phyloP scores from a whole-genome alignment of 1,284 basidiomycete genomes.

The Trichosporon coremiiforme region DNA sequence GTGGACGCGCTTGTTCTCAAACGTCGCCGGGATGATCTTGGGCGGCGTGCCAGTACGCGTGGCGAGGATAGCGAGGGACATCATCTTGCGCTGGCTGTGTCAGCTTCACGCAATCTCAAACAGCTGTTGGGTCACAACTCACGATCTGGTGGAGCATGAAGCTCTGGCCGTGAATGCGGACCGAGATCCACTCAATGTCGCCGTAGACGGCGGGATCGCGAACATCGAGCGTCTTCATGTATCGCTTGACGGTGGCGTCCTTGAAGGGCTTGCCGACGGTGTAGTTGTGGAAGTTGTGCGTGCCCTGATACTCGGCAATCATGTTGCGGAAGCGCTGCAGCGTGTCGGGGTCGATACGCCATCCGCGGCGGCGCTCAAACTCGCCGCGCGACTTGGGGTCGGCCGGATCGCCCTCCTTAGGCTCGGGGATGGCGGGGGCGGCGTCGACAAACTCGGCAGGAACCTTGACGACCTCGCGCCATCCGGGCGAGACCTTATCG shows the following conservation, averaged over 20 bases:
- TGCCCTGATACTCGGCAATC: conserved; percentile 70
- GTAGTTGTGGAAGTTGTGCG: conserved; percentile 93
- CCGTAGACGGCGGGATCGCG: conserved; percentile 79
- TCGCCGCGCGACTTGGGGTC: conserved; percentile 45
- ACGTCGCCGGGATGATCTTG: conserved; percentile 66
- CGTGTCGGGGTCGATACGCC: conserved; percentile 65
- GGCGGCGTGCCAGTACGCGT: conserved; percentile 74
- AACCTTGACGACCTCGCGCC: conserved; percentile 47
- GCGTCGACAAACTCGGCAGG: conserved; percentile 48
- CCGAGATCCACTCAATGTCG: conserved; percentile 91
- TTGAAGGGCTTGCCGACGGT: conserved; percentile 84
- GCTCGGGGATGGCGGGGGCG: conserved; percentile 51
- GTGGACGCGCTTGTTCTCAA: conserved; percentile 68
- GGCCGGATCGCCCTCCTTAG: conserved; percentile 47
- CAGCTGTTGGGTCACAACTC: conserved; percentile 33
- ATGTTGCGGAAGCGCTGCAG: conserved; percentile 64
- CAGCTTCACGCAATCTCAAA: neutral
- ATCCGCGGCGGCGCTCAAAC: conserved; percentile 59
- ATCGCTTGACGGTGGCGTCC: conserved; percentile 76
- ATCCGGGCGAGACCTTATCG: conserved; percentile 48
- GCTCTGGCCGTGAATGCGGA: conserved; percentile 93
- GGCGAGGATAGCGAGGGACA: conserved; percentile 77
- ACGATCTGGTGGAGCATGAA: conserved; percentile 96
- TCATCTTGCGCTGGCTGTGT: conserved; percentile 88
- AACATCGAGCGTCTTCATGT: conserved; percentile 83